These are phyloP conservation scores for Arthrobotrys megalospora DNA, from an alignment of 2,329 filamentous ascomycete species.

Conservation along the genomic window DNA sequence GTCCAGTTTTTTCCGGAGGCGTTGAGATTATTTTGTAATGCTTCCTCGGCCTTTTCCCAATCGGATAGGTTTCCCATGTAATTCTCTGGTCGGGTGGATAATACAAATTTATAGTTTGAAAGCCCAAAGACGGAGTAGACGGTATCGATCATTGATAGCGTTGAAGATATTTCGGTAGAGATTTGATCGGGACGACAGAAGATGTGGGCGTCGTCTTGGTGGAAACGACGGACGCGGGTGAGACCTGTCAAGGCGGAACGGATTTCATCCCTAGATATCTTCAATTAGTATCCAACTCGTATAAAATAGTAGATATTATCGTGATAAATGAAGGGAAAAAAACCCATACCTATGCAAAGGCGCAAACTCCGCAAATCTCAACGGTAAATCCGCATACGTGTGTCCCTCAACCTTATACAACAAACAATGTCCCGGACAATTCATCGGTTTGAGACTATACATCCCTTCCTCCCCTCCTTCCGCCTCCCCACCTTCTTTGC, in stretches of 20 bases:
- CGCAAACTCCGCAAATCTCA: slow-evolving; percentile 85
- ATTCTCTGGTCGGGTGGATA: slow-evolving; percentile 82
- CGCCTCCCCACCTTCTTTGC: slow-evolving; percentile 61
- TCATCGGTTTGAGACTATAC: slow-evolving; percentile 92
- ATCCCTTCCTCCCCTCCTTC: slow-evolving; percentile 74
- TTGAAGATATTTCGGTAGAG: slow-evolving; percentile 79
- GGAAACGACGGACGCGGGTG: slow-evolving; percentile 86
- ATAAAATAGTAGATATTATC: slow-evolving; percentile 5
- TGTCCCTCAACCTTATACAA: slow-evolving; percentile 81
- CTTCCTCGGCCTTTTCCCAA: slow-evolving; percentile 76
- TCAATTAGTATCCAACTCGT: not conserved
- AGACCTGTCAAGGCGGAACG: slow-evolving; percentile 85
- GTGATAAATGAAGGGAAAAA: not conserved
- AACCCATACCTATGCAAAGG: slow-evolving; percentile 63
- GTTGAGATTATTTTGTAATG: slow-evolving; percentile 76
- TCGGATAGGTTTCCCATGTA: slow-evolving; percentile 82
- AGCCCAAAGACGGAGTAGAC: slow-evolving; percentile 80
- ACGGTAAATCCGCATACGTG: slow-evolving; percentile 84
- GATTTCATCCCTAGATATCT: slow-evolving; percentile 78
- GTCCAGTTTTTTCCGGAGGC: slow-evolving; percentile 78
- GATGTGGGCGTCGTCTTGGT: slow-evolving; percentile 92
- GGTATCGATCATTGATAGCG: slow-evolving; percentile 80
- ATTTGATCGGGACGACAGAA: slow-evolving; percentile 87
- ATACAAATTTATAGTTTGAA: slow-evolving; percentile 80
- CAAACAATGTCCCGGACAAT: slow-evolving; percentile 89